Percentiles rank a stretch among this genome's conserved stretches.
Evolutionary conservation across 2,329 filamentous ascomycete species (phyloP).

Genomic region (Pseudogymnoascus sp.): DNA sequence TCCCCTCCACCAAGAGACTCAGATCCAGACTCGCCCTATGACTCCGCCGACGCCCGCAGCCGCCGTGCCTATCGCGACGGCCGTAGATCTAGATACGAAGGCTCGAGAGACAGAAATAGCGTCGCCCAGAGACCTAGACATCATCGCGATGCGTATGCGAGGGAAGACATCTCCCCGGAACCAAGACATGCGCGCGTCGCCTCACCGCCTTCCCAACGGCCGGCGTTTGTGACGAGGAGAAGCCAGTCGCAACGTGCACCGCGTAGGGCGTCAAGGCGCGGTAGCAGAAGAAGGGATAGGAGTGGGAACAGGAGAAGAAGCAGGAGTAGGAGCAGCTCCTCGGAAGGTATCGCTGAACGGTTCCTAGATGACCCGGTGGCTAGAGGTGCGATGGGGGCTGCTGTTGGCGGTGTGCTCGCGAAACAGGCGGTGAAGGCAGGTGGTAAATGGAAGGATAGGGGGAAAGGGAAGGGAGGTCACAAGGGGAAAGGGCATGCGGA

Average conservation of each 20-base stretch:
- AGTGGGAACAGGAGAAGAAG: not conserved
- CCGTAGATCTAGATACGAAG: not conserved
- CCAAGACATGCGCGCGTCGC: not conserved
- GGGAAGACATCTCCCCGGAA: not conserved
- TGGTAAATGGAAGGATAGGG: not conserved
- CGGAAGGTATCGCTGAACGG: not conserved
- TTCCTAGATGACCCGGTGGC: not conserved
- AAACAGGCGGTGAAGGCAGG: not conserved
- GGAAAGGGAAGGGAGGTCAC: not conserved
- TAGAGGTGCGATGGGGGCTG: not conserved
- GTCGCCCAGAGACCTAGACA: not conserved
- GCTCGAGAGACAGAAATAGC: not conserved
- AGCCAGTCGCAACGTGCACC: not conserved
- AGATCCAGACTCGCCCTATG: not conserved
- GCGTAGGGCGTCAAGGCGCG: not conserved
- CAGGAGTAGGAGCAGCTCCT: not conserved
- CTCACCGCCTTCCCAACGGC: not conserved
- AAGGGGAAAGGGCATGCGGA: not conserved
- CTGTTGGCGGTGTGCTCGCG: not conserved
- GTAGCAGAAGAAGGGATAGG: not conserved
- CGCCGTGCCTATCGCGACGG: not conserved
- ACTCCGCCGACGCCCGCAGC: not conserved
- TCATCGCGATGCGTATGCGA: not conserved
- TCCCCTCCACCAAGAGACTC: not conserved
- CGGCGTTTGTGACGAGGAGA: not conserved